A percentile compares a stretch with the other conserved stretches of the same genome.
phyloP scores from a whole-genome alignment of 345 rosid species.

The Limnanthes douglasii region DNA sequence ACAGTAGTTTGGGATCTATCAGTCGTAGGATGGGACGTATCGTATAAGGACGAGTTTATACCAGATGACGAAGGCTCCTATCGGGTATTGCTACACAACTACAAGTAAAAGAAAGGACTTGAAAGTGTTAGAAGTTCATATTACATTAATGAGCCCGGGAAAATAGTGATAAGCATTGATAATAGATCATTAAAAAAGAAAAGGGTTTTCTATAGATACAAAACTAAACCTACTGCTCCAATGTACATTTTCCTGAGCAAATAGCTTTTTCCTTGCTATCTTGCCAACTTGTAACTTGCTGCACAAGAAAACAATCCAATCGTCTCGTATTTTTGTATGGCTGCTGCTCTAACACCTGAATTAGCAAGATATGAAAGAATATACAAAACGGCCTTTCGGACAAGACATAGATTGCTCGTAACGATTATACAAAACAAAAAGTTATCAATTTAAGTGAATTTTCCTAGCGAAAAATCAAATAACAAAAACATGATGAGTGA shows the following conservation, averaged over 20 bases:
- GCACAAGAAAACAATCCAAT: no score
- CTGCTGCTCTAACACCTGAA: no score
- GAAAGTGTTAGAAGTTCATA: constrained; percentile 30
- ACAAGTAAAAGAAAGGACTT: constrained; percentile 18
- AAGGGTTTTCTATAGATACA: constrained; percentile 30
- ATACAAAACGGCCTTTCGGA: no score
- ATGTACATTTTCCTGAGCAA: constrained; percentile 8
- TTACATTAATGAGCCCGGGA: constrained; percentile 40
- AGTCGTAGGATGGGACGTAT: constrained; percentile 37
- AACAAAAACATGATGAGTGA: no score
- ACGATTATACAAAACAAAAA: no score
- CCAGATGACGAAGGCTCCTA: constrained; percentile 58
- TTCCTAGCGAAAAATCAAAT: no score
- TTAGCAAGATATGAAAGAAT: no score
- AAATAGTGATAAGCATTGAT: constrained; percentile 28
- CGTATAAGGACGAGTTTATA: constrained; percentile 39
- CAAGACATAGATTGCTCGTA: no score
- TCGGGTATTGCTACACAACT: constrained; percentile 16
- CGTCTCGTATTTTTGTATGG: no score
- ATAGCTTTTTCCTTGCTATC: not conserved
- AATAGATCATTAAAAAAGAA: constrained; percentile 25
- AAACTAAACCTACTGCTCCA: constrained; percentile 27
- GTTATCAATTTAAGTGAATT: no score
- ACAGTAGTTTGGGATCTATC: constrained; percentile 35
- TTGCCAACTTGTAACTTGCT: no score